These are phyloP conservation scores for Cladosporium austrohemisphaericum DNA, from an alignment of 2,329 filamentous ascomycete species.

Conservation along the genomic window DNA sequence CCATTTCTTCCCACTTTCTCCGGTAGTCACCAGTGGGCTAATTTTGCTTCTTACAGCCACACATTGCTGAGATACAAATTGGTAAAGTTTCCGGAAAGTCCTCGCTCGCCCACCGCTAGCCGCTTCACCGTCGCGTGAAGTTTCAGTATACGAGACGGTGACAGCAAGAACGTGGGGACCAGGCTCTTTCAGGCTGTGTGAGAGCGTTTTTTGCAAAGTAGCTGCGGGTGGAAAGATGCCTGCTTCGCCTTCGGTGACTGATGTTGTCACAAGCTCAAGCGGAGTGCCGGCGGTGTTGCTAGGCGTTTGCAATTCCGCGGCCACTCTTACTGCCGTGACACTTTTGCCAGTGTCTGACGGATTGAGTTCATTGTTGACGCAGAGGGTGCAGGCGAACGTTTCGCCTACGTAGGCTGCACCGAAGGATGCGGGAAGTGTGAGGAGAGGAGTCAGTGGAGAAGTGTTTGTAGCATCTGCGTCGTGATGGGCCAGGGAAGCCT, in stretches of 20 bases:
- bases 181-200: conserved; percentile 88
- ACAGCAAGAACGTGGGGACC: conserved; percentile 91
- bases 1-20: conserved; percentile 48
- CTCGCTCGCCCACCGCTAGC: conserved; percentile 62
- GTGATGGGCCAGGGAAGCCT: conserved; percentile 73
- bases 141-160: conserved; percentile 91
- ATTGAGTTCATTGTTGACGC: conserved; percentile 81
- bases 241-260: neutral
- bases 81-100: conserved; percentile 92
- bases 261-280: conserved; percentile 53
- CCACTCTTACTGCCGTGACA: conserved; percentile 74
- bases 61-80: conserved; percentile 91
- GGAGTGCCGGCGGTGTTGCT: conserved; percentile 60
- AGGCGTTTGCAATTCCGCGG: conserved; percentile 94
- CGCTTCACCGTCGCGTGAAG: conserved; percentile 41
- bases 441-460: conserved; percentile 57
- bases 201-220: conserved; percentile 76
- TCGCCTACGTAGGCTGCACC: conserved; percentile 94
- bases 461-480: conserved; percentile 39
- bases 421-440: conserved; percentile 87
- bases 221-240: conserved; percentile 41
- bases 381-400: conserved; percentile 89
- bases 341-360: conserved; percentile 36
- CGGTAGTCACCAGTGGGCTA: conserved; percentile 49
- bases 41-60: conserved; percentile 88